Evolutionary conservation across 2,329 filamentous ascomycete species (phyloP), one percentile per base, ranked within the genome.

Genomic region (Raffaelea deltoideospora): DNA sequence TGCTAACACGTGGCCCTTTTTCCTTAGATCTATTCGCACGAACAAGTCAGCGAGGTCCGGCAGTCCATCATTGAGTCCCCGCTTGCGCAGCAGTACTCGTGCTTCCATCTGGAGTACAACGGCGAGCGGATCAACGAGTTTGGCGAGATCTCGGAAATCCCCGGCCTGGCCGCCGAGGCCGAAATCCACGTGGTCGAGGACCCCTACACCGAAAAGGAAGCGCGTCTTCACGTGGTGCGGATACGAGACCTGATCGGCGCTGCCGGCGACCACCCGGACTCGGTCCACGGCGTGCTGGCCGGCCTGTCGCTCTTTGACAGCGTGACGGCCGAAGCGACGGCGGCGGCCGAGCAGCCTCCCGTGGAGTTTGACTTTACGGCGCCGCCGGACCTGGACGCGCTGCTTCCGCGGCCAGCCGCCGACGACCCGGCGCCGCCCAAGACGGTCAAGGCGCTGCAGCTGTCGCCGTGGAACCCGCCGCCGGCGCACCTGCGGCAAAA

Each of bases 141-240:
- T 50, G 72, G 92, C 41, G 80, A 92, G 55, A 72, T 98, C 43
- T 86, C 84, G 37, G 88, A 98, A 54, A 81, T 98, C 38, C 70
- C 80, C 33, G 85, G 74, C 39, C 71, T 98, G 38, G 72, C 74
- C 37, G 60, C 79, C 24, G 77, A 86, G 43, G 81, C 87, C 26
- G 80, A 87, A 50, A 70, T 95, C 40, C 72, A 70, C 37, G 63
- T 98, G 48, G 76, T 95, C 37, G 81, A 95, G 60, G 90, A 98
- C 53, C 84, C 92, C 32, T 98, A 98, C 58, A 98, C 85, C 31
- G 90, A 98, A 64, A 96, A 94, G 64, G 90, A 98, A 61, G 88
- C 90, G 22, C 79, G 92, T 46, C 81, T 98, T 67, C 90, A 98
- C 59, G 65, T 96, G 45, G 76, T 98, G 36, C 73, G 90, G 46